phyloP scores from a whole-genome alignment of 352 stramenopile genomes.

The Phytophthora ramorum region DNA sequence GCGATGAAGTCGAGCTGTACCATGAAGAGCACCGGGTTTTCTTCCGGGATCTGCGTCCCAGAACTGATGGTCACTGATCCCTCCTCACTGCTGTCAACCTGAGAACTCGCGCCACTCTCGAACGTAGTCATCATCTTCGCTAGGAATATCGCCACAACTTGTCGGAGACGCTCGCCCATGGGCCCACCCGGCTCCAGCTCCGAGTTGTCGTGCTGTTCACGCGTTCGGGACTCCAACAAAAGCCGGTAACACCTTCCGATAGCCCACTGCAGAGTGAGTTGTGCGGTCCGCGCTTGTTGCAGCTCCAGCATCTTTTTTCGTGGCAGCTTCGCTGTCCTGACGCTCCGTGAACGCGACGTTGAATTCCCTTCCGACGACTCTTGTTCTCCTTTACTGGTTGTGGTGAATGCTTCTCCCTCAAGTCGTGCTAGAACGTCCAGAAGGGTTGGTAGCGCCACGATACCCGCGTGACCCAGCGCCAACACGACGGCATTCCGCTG shows the following conservation, averaged over 20 bases:
- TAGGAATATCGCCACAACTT: slow-evolving; percentile 27
- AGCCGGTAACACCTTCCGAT: slow-evolving; percentile 62
- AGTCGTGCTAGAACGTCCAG: slow-evolving; percentile 61
- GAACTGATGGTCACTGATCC: slow-evolving; percentile 14
- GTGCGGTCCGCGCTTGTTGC: slow-evolving; percentile 27
- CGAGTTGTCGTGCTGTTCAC: slow-evolving; percentile 9
- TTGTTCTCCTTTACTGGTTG: slow-evolving; percentile 16
- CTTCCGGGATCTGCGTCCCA: slow-evolving; percentile 4
- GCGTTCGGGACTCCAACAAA: slow-evolving; percentile 42
- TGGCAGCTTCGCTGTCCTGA: slow-evolving; percentile 19
- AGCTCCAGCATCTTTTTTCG: slow-evolving; percentile 30
- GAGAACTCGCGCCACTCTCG: slow-evolving; percentile 13
- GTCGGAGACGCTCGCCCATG: slow-evolving; percentile 24
- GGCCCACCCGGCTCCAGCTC: slow-evolving; percentile 17
- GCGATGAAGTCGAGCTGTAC: slow-evolving; percentile 72
- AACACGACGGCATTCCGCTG: slow-evolving; percentile 67
- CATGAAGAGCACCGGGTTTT: slow-evolving; percentile 54
- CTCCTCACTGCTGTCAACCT: slow-evolving; percentile 16
- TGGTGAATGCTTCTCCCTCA: slow-evolving; percentile 59
- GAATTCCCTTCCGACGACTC: slow-evolving; percentile 8
- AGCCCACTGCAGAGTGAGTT: slow-evolving; percentile 63
- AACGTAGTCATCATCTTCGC: slow-evolving; percentile 33
- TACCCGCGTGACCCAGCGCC: slow-evolving; percentile 51
- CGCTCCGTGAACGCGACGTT: slow-evolving; percentile 13
- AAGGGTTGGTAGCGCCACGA: slow-evolving; percentile 44